Evolutionary conservation across 768 basidiomycete genomes (phyloP).

Genomic region (Pulveroboletus sp.): DNA sequence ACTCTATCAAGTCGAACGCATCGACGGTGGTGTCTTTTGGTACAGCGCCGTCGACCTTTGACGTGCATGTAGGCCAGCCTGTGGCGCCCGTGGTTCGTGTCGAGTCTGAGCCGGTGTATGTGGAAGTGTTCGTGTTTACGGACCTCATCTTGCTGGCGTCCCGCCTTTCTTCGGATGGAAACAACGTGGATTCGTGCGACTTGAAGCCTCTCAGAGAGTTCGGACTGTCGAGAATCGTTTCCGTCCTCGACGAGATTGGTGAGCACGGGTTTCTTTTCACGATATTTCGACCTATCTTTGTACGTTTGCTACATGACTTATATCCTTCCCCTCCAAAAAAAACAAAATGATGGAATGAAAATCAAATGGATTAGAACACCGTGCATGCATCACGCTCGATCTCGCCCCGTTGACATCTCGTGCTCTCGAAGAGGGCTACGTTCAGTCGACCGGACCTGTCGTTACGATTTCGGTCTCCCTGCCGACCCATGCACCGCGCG

Average conservation of each 20-base stretch:
- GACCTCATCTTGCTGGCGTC: constrained; percentile 62
- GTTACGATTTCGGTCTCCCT: constrained; percentile 36
- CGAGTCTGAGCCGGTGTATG: constrained; percentile 23
- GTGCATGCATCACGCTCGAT: constrained; percentile 41
- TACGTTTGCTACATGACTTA: neutral
- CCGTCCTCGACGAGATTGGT: constrained; percentile 36
- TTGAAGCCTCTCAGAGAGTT: constrained; percentile 42
- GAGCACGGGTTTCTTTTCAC: neutral
- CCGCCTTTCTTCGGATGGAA: constrained; percentile 8
- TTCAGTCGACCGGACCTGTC: constrained; percentile 31
- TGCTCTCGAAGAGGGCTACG: constrained; percentile 36
- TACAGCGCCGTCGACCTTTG: constrained; percentile 29
- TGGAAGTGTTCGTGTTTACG: constrained; percentile 54
- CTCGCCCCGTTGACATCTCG: constrained; percentile 43
- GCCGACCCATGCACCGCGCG: constrained; percentile 13
- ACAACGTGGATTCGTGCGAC: constrained; percentile 27
- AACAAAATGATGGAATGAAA: neutral
- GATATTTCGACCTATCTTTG: neutral
- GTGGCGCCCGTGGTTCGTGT: constrained; percentile 19
- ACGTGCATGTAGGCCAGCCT: constrained; percentile 12
- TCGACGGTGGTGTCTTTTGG: constrained; percentile 27
- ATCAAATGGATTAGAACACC: constrained; percentile 15
- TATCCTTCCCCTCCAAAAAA: neutral
- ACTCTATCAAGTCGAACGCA: constrained; percentile 30
- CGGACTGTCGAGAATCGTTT: constrained; percentile 48